Evolutionary conservation across 202 grass and related monocot species (phyloP).

Genomic region (Zoysia matrella): DNA sequence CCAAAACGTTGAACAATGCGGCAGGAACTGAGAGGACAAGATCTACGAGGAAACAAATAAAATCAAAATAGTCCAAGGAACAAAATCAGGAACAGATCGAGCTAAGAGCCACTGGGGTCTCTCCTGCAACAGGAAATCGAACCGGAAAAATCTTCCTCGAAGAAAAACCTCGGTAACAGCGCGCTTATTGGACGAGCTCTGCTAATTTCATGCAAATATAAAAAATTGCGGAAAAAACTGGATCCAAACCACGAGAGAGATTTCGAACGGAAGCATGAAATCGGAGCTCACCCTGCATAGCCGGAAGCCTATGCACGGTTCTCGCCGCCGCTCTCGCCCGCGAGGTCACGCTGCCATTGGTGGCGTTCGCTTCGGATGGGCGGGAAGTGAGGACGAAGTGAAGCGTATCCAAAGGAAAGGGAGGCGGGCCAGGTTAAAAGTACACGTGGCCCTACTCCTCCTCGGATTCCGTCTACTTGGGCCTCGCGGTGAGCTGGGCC

Average conservation of each 20-base stretch:
- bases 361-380: no score
- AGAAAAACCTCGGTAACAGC: not conserved
- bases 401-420: no score
- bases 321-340: no score
- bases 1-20: not conserved
- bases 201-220: not conserved
- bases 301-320: not conserved
- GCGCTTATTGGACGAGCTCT: constrained; percentile 12
- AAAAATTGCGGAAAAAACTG: not conserved
- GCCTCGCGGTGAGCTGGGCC: no score
- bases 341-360: no score
- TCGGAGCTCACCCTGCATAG: constrained; percentile 19
- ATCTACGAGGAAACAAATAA: constrained; percentile 3
- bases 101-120: not conserved
- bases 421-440: no score
- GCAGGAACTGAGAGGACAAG: constrained; percentile 32
- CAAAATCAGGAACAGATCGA: not conserved
- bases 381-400: no score
- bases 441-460: no score
- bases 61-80: not conserved
- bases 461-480: no score
- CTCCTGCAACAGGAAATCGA: not conserved
- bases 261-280: not conserved
- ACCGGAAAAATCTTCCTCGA: not conserved
- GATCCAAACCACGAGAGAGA: not conserved